Conservation (phyloP, 176 grass and related monocot genomes). For the Oryza brachyantha region DNA sequence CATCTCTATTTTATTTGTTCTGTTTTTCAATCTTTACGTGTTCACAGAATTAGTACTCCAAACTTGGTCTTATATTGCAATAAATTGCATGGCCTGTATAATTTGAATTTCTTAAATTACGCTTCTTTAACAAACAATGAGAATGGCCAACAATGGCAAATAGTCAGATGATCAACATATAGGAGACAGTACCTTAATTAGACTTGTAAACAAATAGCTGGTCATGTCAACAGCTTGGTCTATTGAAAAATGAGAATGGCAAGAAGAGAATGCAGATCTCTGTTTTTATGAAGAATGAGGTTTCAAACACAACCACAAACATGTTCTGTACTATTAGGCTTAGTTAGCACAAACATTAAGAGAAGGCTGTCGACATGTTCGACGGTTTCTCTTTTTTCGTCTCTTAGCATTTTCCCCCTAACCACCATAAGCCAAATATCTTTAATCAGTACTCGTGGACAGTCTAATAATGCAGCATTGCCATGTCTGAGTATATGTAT, state of each 20-base stretch:
- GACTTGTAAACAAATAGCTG: not conserved
- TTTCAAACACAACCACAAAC: not conserved
- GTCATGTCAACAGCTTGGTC: not conserved
- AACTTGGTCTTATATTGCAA: not conserved
- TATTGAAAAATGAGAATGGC: not conserved
- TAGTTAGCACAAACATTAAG: too few species aligned
- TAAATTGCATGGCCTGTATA: not conserved
- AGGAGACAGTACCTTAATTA: not conserved
- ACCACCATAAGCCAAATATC: too few species aligned
- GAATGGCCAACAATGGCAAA: not conserved
- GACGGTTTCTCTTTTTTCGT: too few species aligned
- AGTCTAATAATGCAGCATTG: too few species aligned
- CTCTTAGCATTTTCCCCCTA: too few species aligned
- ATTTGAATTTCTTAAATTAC: not conserved
- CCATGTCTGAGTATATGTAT: too few species aligned
- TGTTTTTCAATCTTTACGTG: not conserved
- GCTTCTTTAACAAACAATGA: not conserved
- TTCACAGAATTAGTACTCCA: not conserved
- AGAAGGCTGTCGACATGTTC: too few species aligned
- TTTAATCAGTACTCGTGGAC: too few species aligned
- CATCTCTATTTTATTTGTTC: not conserved
- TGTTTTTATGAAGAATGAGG: not conserved
- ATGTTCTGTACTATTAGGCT: not conserved
- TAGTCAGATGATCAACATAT: not conserved
- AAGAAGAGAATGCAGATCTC: too few species aligned